Conservation (phyloP, 2,329 filamentous ascomycete genomes). For the Trichoderma gracile region DNA sequence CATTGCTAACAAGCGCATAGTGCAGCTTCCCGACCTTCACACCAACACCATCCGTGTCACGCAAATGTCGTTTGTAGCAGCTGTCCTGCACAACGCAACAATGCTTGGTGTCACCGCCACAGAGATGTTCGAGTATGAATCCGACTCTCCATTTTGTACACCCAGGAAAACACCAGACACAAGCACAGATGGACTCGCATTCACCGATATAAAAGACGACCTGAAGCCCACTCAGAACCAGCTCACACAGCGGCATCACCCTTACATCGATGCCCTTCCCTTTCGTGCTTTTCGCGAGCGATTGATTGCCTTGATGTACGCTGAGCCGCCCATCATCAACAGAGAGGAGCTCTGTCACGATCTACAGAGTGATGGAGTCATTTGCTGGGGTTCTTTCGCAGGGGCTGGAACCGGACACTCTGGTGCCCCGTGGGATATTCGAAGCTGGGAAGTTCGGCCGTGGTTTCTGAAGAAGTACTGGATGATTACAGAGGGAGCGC, state of each 20-base stretch:
- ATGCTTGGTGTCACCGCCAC: constrained; percentile 29
- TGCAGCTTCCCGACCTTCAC: constrained; percentile 11
- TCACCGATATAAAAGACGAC: constrained; percentile 32
- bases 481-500: constrained; percentile 34
- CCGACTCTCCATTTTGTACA: constrained; percentile 9
- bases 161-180: neutral
- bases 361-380: constrained; percentile 33
- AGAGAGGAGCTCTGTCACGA: constrained; percentile 37
- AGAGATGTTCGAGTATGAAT: neutral
- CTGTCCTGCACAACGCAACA: constrained; percentile 29
- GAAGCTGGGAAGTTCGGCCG: constrained; percentile 37
- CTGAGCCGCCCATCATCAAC: constrained; percentile 27
- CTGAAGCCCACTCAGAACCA: constrained; percentile 34
- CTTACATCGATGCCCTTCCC: constrained; percentile 34
- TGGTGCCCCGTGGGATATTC: constrained; percentile 33
- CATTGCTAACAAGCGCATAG: neutral
- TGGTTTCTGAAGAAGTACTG: constrained; percentile 36
- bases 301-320: constrained; percentile 31
- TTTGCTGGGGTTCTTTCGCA: constrained; percentile 34
- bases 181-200: constrained; percentile 27
- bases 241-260: constrained; percentile 33
- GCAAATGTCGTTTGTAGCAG: constrained; percentile 20
- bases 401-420: constrained; percentile 33
- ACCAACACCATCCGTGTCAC: constrained; percentile 16
- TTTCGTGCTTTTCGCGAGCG: constrained; percentile 34